Conservation (phyloP, 495 filamentous ascomycete genomes). For the Sphaerosporella brunnea region DNA sequence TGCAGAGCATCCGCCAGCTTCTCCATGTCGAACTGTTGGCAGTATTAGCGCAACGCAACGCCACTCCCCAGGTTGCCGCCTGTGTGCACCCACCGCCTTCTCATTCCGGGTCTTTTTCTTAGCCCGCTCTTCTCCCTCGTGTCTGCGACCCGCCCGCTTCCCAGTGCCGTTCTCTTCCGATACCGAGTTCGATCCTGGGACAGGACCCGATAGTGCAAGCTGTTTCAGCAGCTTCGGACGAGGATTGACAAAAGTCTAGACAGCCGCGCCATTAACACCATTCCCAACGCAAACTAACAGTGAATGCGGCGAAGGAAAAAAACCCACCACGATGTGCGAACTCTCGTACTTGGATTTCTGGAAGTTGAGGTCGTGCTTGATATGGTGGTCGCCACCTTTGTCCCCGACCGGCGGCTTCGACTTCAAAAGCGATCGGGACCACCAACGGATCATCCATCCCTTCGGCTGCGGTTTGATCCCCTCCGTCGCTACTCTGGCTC, state of each 20-base stretch:
- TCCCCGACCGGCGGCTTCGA: too few relatives aligned
- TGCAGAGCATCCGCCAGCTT: slow-evolving; percentile 89
- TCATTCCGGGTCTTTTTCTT: slow-evolving; percentile 64
- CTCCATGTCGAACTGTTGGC: slow-evolving; percentile 79
- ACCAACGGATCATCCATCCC: too few relatives aligned
- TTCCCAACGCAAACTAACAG: not conserved
- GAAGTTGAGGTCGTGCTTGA: slow-evolving; percentile 89
- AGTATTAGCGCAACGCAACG: too few relatives aligned
- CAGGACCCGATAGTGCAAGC: slow-evolving; percentile 64
- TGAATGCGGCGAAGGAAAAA: not conserved
- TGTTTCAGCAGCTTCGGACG: slow-evolving; percentile 56
- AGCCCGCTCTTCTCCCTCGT: slow-evolving; percentile 38
- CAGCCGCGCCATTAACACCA: not conserved
- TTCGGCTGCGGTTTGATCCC: too few relatives aligned
- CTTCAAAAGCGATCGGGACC: too few relatives aligned
- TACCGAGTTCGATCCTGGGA: slow-evolving; percentile 50
- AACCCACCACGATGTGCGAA: slow-evolving; percentile 55
- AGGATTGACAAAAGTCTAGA: slow-evolving; percentile 78
- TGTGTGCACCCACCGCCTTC: slow-evolving; percentile 48
- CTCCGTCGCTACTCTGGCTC: too few relatives aligned
- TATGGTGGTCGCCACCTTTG: slow-evolving; percentile 61
- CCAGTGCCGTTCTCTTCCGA: slow-evolving; percentile 26
- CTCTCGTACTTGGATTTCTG: slow-evolving; percentile 61
- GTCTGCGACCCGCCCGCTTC: slow-evolving; percentile 40
- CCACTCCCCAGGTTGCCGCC: not conserved